These are phyloP conservation scores for Delphinella strobiligena DNA, from an alignment of 2,329 filamentous ascomycete species.

Conservation along the genomic window DNA sequence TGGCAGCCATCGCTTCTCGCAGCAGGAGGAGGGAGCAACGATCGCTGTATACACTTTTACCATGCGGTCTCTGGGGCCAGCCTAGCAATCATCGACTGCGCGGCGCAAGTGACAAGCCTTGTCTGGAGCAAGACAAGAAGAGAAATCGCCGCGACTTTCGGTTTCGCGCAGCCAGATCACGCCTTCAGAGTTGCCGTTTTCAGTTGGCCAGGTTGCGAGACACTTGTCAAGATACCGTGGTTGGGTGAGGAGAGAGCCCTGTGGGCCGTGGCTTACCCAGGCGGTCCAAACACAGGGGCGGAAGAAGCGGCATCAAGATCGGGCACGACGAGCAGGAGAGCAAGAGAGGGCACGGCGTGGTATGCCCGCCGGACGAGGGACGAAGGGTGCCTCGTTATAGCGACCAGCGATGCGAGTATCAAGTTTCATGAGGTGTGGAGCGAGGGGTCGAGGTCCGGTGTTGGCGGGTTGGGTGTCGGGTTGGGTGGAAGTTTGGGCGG, in stretches of 20 bases:
- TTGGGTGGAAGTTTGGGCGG: conserved; percentile 50
- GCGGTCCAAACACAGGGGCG: conserved; percentile 35
- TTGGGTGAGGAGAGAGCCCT: conserved; percentile 66
- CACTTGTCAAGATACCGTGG: conserved; percentile 79
- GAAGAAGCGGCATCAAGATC: conserved; percentile 3
- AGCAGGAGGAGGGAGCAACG: conserved; percentile 84
- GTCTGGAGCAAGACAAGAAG: conserved; percentile 78
- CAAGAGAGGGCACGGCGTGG: conserved; percentile 32
- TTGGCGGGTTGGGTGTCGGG: conserved; percentile 45
- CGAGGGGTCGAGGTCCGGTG: conserved; percentile 20
- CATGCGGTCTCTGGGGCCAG: conserved; percentile 73
- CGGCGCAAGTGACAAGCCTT: conserved; percentile 84
- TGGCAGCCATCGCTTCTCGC: conserved; percentile 83
- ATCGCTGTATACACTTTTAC: conserved; percentile 93
- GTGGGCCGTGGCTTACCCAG: conserved; percentile 78
- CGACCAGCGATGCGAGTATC: conserved; percentile 80
- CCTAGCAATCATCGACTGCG: conserved; percentile 82
- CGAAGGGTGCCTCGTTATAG: conserved; percentile 81
- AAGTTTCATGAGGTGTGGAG: conserved; percentile 92
- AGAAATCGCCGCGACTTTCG: conserved; percentile 88
- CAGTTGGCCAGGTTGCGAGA: conserved; percentile 82
- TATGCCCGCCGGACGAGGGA: conserved; percentile 45
- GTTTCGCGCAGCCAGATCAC: conserved; percentile 84
- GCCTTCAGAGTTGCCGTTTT: conserved; percentile 84
- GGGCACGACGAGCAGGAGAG: neutral